Conservation (phyloP, 1,139 yeast species). For the Kodamaea sp. region DNA sequence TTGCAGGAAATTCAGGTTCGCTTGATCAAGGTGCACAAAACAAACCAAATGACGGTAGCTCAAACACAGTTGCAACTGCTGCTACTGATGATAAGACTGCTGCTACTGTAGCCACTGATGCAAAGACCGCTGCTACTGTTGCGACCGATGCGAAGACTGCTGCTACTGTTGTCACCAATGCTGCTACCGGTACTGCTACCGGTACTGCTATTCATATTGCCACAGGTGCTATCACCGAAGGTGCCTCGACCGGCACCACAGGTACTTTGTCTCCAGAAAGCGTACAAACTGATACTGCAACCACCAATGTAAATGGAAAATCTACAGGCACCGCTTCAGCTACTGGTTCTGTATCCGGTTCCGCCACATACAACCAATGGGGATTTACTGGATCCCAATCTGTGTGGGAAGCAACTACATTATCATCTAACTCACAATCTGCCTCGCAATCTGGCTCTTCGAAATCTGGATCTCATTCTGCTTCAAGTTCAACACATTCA, state of each 20-base stretch:
- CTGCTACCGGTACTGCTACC: constrained; percentile 10
- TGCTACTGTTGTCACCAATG: constrained; percentile 20
- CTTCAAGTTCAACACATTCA: constrained; percentile 5
- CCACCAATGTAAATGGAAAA: constrained; percentile 9
- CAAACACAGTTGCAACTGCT: neutral
- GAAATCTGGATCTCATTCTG: constrained; percentile 14
- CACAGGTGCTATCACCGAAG: constrained; percentile 11
- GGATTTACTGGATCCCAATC: constrained; percentile 44
- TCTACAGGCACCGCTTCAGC: constrained; percentile 7
- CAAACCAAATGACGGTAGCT: neutral
- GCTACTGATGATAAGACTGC: constrained; percentile 14
- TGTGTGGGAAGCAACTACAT: constrained; percentile 26
- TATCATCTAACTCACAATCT: constrained; percentile 7
- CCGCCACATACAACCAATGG: constrained; percentile 36
- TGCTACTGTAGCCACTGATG: constrained; percentile 16
- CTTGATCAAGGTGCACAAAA: constrained; percentile 7
- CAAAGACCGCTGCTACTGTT: constrained; percentile 17
- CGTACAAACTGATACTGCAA: constrained; percentile 16
- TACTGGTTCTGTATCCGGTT: neutral
- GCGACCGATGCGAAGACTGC: constrained; percentile 15
- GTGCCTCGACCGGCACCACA: constrained; percentile 7
- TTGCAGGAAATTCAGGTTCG: constrained; percentile 15
- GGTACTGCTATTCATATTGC: constrained; percentile 10
- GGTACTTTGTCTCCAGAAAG: constrained; percentile 9
- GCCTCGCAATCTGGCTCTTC: constrained; percentile 10